Conservation (phyloP, 2,329 filamentous ascomycete genomes). For the Claviceps sp. region DNA sequence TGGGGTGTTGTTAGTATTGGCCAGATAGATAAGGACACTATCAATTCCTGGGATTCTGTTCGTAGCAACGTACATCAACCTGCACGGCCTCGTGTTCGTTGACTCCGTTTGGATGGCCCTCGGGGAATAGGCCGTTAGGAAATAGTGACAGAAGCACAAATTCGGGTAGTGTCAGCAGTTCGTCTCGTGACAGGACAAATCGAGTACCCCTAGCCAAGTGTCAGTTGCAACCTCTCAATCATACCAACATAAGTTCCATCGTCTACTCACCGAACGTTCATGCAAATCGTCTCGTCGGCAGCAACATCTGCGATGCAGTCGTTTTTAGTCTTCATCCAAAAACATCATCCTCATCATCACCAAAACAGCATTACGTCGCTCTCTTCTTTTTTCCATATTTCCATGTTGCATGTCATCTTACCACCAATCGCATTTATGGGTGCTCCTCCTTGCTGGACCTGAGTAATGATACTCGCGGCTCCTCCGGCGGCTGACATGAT, state of each 20-base stretch:
- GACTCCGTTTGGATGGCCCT: conserved; percentile 89
- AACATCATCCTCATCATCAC: no score
- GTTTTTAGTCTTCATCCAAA: neutral
- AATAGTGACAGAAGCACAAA: conserved; percentile 97
- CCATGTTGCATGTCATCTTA: conserved; percentile 24
- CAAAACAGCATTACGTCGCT: neutral
- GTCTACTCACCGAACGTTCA: conserved; percentile 69
- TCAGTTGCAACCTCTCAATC: conserved; percentile 16
- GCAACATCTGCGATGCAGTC: conserved; percentile 47
- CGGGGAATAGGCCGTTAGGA: conserved; percentile 93
- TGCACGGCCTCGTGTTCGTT: conserved; percentile 89
- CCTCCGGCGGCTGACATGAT: conserved; percentile 97
- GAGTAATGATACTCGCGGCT: conserved; percentile 96
- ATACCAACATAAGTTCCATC: neutral
- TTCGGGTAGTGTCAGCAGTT: conserved; percentile 87
- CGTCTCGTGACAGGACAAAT: conserved; percentile 88
- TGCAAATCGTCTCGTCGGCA: conserved; percentile 84
- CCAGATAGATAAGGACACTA: neutral
- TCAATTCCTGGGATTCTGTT: neutral
- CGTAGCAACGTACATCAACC: conserved; percentile 69
- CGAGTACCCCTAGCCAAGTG: conserved; percentile 57
- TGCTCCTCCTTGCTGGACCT: conserved; percentile 88
- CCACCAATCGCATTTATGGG: conserved; percentile 82
- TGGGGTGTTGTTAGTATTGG: neutral
- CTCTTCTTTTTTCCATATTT: no score